Conservation (phyloP, 148 eudicot genomes). For the Chenopodium berlandieri region DNA sequence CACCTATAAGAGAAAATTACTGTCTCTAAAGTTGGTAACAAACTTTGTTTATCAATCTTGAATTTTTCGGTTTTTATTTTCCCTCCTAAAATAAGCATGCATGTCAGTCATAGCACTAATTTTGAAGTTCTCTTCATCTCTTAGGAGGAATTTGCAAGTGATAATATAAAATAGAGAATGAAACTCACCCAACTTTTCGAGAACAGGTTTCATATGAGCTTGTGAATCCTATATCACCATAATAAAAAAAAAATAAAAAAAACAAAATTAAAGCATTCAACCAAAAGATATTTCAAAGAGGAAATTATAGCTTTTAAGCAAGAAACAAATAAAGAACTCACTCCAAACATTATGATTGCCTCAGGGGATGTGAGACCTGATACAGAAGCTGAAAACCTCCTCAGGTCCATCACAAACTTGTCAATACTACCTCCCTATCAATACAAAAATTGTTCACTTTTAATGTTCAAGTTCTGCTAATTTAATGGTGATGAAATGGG, state of each 20-base stretch:
- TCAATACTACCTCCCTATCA: constrained; percentile 42
- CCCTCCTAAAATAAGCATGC: not conserved
- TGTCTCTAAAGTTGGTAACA: not conserved
- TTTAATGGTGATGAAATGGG: not conserved
- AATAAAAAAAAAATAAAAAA: not conserved
- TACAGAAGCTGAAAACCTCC: constrained; percentile 45
- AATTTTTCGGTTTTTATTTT: not conserved
- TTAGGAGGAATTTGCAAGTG: not conserved
- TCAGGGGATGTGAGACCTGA: constrained; percentile 68
- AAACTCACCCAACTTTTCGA: constrained; percentile 76
- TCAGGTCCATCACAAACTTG: constrained; percentile 61
- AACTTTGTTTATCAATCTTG: not conserved
- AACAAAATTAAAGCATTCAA: constrained; percentile 19
- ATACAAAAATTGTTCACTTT: not conserved
- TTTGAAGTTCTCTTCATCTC: not conserved
- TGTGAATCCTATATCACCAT: constrained; percentile 44
- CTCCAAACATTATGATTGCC: constrained; percentile 77
- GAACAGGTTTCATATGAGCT: constrained; percentile 56
- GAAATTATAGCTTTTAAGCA: not conserved
- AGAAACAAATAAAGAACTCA: constrained; percentile 41
- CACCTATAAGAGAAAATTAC: not conserved
- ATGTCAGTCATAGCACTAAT: not conserved
- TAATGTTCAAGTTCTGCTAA: not conserved
- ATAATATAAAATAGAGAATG: not conserved
- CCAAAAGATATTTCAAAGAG: not conserved